These are phyloP conservation scores for Bocquillonia castaneifolia DNA, from an alignment of 441 rosid species.

Conservation along the genomic window DNA sequence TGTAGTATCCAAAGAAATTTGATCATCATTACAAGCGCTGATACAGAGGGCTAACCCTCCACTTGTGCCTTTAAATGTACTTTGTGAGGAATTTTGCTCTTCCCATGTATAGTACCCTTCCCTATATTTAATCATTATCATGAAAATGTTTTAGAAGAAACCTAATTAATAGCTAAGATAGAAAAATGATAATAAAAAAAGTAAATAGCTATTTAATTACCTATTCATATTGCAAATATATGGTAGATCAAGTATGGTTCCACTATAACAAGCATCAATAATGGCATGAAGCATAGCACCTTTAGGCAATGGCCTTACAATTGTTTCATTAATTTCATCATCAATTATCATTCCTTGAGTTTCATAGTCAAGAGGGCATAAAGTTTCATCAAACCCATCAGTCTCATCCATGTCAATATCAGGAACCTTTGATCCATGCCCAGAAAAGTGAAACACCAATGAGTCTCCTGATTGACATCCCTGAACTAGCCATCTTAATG, in stretches of 20 bases:
- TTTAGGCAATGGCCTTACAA: conserved; percentile 62
- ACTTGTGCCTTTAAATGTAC: conserved; percentile 48
- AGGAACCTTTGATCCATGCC: conserved; percentile 61
- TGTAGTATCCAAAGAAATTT: conserved; percentile 45
- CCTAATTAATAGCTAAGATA: no score
- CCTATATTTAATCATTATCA: conserved; percentile 28
- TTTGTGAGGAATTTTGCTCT: conserved; percentile 33
- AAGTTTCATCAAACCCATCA: conserved; percentile 66
- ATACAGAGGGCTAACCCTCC: conserved; percentile 63
- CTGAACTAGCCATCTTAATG: conserved; percentile 68
- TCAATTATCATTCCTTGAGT: conserved; percentile 62
- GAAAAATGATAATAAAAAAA: neutral
- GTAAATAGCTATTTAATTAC: conserved; percentile 21
- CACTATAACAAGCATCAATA: conserved; percentile 73
- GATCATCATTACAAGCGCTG: conserved; percentile 70
- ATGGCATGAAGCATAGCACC: conserved; percentile 71
- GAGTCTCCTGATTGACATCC: conserved; percentile 68
- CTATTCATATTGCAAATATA: conserved; percentile 59
- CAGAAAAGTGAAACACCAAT: conserved; percentile 71
- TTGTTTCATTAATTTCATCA: conserved; percentile 58
- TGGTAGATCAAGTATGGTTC: conserved; percentile 67
- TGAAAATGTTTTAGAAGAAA: no score
- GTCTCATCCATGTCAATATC: conserved; percentile 51
- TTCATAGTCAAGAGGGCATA: conserved; percentile 71
- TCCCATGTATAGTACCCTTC: conserved; percentile 60